phyloP scores from a whole-genome alignment of 2,329 filamentous ascomycete species.

The Colletotrichum agaves region DNA sequence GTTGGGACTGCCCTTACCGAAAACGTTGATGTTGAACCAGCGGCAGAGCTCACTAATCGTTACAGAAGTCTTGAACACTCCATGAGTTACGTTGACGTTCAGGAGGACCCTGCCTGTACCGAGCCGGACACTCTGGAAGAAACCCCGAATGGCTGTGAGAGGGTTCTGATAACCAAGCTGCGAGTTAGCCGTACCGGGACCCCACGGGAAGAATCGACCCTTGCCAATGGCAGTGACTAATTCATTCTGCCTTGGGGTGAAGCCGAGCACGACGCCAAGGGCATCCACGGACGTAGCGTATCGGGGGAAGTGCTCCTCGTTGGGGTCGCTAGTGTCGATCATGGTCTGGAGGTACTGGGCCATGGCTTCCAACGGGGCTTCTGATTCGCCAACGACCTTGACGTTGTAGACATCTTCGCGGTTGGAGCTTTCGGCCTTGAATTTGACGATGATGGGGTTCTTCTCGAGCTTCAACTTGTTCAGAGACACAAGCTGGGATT shows the following conservation, averaged over 20 bases:
- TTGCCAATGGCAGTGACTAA: constrained; percentile 55
- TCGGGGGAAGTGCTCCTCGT: constrained; percentile 57
- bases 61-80: constrained; percentile 59
- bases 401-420: constrained; percentile 52
- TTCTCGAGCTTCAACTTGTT: constrained; percentile 49
- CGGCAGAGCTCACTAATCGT: constrained; percentile 42
- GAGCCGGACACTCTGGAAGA: constrained; percentile 65
- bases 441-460: constrained; percentile 48
- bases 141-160: constrained; percentile 60
- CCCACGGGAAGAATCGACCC: constrained; percentile 60
- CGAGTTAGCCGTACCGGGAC: constrained; percentile 42
- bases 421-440: constrained; percentile 47
- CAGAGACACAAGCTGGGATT: constrained; percentile 57
- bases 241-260: constrained; percentile 50
- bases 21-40: constrained; percentile 31
- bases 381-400: constrained; percentile 52
- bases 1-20: background rate
- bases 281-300: constrained; percentile 61
- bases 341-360: constrained; percentile 57
- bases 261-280: constrained; percentile 63
- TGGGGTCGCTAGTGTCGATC: constrained; percentile 47
- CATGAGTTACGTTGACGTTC: constrained; percentile 66
- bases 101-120: constrained; percentile 64
- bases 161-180: constrained; percentile 45
- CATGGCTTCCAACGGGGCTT: constrained; percentile 53